Conservation (phyloP, 225 moss, liverwort and hornwort species). For the Pleurozium schreberi region DNA sequence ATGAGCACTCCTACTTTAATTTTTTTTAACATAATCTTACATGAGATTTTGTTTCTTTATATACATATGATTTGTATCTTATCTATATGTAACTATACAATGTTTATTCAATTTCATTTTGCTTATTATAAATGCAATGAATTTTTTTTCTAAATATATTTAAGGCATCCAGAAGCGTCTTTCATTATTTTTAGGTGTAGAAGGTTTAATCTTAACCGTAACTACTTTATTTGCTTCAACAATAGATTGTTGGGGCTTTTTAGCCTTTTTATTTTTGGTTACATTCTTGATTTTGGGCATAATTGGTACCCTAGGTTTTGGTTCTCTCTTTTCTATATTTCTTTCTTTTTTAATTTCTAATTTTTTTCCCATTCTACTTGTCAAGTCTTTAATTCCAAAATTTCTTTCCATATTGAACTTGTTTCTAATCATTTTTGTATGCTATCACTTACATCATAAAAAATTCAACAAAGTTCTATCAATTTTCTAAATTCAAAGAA, state of each 20-base stretch:
- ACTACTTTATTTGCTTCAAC: constrained; percentile 13
- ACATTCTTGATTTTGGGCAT: background rate
- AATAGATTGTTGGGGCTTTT: background rate
- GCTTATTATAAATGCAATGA: background rate
- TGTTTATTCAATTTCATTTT: background rate
- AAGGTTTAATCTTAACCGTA: background rate
- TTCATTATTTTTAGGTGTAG: background rate
- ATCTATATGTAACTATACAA: too few relatives aligned
- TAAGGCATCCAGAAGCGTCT: constrained; percentile 13
- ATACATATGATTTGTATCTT: background rate
- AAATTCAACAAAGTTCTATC: background rate
- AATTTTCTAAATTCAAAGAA: background rate
- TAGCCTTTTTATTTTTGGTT: background rate
- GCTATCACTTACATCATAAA: background rate
- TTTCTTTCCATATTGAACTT: background rate
- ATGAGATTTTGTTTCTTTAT: background rate
- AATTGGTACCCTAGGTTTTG: background rate
- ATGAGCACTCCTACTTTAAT: rapidly evolving
- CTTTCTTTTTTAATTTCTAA: background rate
- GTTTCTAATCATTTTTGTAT: background rate
- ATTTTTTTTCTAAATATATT: background rate
- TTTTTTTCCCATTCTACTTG: background rate
- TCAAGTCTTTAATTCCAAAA: background rate
- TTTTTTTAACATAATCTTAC: background rate
- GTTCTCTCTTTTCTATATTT: background rate